Conservation (phyloP, 164 flowering plant genomes). For the Magnolia sinica region DNA sequence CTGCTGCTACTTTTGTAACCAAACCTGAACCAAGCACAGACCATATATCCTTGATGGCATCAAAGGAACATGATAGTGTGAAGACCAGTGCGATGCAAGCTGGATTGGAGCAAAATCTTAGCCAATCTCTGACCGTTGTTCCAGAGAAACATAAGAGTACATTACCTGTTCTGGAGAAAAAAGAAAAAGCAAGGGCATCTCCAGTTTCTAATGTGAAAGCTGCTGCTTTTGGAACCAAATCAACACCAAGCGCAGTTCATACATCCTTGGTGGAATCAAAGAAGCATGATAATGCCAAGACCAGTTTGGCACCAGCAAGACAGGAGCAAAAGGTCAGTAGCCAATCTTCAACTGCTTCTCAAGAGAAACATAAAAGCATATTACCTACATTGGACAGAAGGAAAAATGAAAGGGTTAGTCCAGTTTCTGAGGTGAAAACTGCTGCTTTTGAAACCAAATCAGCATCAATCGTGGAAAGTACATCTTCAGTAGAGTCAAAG, state of each 20-base stretch:
- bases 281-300: not conserved
- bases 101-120: not conserved
- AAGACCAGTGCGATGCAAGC: not conserved
- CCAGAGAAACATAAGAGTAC: not conserved
- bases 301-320: not conserved
- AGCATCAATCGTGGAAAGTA: not conserved
- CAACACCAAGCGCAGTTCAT: not conserved
- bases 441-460: slow-evolving; percentile 4
- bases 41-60: no score
- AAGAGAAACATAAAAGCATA: not conserved
- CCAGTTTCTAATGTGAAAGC: not conserved
- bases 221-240: not conserved
- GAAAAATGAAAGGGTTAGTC: not conserved
- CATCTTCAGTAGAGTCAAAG: not conserved
- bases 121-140: not conserved
- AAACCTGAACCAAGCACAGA: not conserved
- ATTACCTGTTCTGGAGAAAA: not conserved
- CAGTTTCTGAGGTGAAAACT: slow-evolving; percentile 7
- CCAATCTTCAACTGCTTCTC: slow-evolving; percentile 12
- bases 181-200: not conserved
- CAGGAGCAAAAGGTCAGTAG: not conserved
- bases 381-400: not conserved
- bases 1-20: not conserved
- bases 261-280: not conserved
- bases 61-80: no score